Evolutionary conservation across 73 alveolate genomes (phyloP).

Genomic region (Paramecium sonneborni): DNA sequence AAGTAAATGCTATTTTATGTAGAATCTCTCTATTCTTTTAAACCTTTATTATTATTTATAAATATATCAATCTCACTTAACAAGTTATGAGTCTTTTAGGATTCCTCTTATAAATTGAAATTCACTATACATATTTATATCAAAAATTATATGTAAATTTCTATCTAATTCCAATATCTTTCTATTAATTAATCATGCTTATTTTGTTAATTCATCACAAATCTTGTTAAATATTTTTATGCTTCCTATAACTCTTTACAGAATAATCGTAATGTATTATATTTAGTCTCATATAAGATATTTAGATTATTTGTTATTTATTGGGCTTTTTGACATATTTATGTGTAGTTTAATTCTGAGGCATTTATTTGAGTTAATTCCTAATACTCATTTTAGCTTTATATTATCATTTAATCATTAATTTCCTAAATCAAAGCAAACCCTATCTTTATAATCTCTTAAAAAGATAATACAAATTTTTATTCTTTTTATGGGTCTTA

Average conservation of each 20-base stretch:
- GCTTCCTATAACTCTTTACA: constrained; percentile 19
- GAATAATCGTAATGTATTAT: not conserved
- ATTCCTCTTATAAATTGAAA: not conserved
- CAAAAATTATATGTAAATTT: not conserved
- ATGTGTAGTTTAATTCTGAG: not conserved
- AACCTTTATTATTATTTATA: not conserved
- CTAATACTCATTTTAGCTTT: not conserved
- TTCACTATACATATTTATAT: not conserved
- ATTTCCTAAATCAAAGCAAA: not conserved
- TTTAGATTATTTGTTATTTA: not conserved
- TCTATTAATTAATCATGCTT: constrained; percentile 15
- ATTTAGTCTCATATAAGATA: not conserved
- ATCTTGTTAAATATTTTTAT: not conserved
- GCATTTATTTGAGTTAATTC: not conserved
- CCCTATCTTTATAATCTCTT: not conserved
- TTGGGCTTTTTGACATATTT: not conserved
- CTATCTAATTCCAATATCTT: constrained; percentile 42
- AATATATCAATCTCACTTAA: not conserved
- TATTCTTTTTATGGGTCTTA: not conserved
- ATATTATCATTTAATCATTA: not conserved
- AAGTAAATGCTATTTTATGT: not conserved
- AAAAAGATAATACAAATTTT: not conserved
- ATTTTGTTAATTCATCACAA: not conserved
- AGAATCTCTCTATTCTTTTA: not conserved
- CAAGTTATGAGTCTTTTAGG: not conserved